These are phyloP conservation scores for Mycena alexandri DNA, from an alignment of 768 basidiomycete species.

Conservation along the genomic window DNA sequence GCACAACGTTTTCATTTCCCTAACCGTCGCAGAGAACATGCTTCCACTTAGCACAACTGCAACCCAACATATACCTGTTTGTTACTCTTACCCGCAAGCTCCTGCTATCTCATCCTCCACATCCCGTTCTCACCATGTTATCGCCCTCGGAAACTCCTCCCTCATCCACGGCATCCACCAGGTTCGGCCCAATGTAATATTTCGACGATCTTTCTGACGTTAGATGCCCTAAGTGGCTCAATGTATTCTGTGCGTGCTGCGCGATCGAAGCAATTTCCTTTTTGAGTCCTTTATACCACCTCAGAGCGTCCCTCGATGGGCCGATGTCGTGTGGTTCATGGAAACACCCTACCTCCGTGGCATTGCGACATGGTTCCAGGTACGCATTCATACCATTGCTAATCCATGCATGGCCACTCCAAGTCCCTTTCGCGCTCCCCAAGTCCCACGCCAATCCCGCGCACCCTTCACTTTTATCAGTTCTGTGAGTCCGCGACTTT, in stretches of 20 bases:
- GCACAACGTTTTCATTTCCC: too few species aligned
- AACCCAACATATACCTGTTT: background rate
- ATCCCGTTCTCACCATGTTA: constrained; percentile 2
- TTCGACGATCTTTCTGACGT: constrained; percentile 1
- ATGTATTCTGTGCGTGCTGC: background rate
- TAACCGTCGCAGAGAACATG: too few species aligned
- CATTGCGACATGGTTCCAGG: background rate
- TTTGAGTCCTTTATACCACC: background rate
- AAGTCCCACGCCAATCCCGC: background rate
- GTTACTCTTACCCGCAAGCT: background rate
- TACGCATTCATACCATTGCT: background rate
- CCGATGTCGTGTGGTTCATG: background rate
- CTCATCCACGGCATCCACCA: too few species aligned
- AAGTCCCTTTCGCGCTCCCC: too few species aligned
- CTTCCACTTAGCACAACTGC: background rate
- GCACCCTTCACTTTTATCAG: background rate
- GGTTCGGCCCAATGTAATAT: constrained; percentile 6
- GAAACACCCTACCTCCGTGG: background rate
- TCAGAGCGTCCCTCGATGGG: constrained; percentile 6
- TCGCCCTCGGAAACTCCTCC: too few species aligned
- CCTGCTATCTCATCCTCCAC: too few species aligned
- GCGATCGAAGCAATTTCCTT: constrained; percentile 4
- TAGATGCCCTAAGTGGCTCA: constrained; percentile 1
- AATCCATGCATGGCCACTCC: too few species aligned
- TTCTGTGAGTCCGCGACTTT: background rate